Evolutionary conservation across 2,329 filamentous ascomycete species (phyloP).

Genomic region (Thelonectria discophora): DNA sequence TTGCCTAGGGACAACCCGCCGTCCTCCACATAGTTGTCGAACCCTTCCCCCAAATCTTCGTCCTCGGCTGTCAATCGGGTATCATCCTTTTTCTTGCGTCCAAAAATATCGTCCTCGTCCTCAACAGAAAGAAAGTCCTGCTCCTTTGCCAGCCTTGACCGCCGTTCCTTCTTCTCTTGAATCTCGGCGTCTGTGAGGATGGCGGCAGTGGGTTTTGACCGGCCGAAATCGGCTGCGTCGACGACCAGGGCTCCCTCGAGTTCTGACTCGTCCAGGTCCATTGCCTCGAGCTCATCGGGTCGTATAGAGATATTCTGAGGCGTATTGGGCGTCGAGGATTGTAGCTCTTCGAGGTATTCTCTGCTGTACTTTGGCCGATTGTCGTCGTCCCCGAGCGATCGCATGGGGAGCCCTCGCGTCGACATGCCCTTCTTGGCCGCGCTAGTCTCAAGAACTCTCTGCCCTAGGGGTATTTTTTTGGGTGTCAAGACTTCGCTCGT

Average conservation of each 20-base stretch:
- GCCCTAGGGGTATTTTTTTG: constrained; percentile 72
- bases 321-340: constrained; percentile 84
- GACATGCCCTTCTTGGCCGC: constrained; percentile 64
- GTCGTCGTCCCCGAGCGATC: constrained; percentile 67
- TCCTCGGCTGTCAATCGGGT: constrained; percentile 84
- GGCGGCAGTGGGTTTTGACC: constrained; percentile 49
- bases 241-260: constrained; percentile 73
- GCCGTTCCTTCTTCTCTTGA: constrained; percentile 86
- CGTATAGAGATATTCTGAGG: constrained; percentile 69
- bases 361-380: constrained; percentile 84
- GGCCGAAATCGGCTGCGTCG: constrained; percentile 50
- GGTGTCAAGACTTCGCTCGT: constrained; percentile 63
- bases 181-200: constrained; percentile 89
- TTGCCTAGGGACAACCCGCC: constrained; percentile 80
- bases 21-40: constrained; percentile 90
- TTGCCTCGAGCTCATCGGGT: constrained; percentile 58
- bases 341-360: constrained; percentile 86
- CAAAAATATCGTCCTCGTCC: constrained; percentile 59
- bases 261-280: constrained; percentile 67
- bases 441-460: constrained; percentile 73
- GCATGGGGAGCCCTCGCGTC: constrained; percentile 62
- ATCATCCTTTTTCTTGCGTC: constrained; percentile 69
- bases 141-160: constrained; percentile 78
- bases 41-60: constrained; percentile 92
- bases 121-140: constrained; percentile 73